Percentiles rank a stretch among this genome's conserved stretches.
phyloP scores from a whole-genome alignment of 1,284 basidiomycete genomes.

The Pseudozyma sp. region DNA sequence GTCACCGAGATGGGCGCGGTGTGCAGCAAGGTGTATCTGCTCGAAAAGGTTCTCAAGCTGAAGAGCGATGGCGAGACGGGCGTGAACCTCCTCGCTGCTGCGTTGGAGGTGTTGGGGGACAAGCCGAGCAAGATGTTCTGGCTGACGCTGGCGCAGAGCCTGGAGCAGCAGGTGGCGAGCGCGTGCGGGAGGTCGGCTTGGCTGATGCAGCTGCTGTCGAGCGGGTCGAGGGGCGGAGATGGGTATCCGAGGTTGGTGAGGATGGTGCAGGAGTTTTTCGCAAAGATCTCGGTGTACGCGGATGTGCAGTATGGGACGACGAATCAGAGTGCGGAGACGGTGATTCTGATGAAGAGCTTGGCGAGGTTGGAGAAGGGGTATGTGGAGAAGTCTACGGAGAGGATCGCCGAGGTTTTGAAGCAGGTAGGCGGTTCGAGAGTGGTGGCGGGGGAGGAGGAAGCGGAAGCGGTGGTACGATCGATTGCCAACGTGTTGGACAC shows the following conservation, averaged over 20 bases:
- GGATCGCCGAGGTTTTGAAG: slow-evolving; percentile 81
- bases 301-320: slow-evolving; percentile 86
- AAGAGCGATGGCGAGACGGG: slow-evolving; percentile 77
- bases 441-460: slow-evolving; percentile 11
- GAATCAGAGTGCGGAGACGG: slow-evolving; percentile 90
- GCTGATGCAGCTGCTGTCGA: slow-evolving; percentile 84
- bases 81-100: slow-evolving; percentile 81
- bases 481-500: slow-evolving; percentile 91
- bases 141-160: slow-evolving; percentile 77
- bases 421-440: slow-evolving; percentile 41
- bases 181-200: slow-evolving; percentile 82
- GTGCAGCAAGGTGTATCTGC: slow-evolving; percentile 80
- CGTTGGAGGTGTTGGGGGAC: slow-evolving; percentile 80
- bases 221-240: slow-evolving; percentile 70
- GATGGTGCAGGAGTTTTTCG: slow-evolving; percentile 94
- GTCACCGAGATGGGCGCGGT: slow-evolving; percentile 85
- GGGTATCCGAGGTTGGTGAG: slow-evolving; percentile 83
- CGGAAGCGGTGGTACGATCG: slow-evolving; percentile 9
- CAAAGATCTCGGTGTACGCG: slow-evolving; percentile 91
- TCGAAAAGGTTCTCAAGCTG: slow-evolving; percentile 89
- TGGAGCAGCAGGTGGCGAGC: slow-evolving; percentile 76
- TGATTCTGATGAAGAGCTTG: slow-evolving; percentile 84
- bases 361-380: slow-evolving; percentile 85
- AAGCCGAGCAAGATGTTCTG: slow-evolving; percentile 91
- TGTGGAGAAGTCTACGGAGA: slow-evolving; percentile 81